phyloP scores from a whole-genome alignment of 129 eudicot genomes.

The Artemisia tridentata region DNA sequence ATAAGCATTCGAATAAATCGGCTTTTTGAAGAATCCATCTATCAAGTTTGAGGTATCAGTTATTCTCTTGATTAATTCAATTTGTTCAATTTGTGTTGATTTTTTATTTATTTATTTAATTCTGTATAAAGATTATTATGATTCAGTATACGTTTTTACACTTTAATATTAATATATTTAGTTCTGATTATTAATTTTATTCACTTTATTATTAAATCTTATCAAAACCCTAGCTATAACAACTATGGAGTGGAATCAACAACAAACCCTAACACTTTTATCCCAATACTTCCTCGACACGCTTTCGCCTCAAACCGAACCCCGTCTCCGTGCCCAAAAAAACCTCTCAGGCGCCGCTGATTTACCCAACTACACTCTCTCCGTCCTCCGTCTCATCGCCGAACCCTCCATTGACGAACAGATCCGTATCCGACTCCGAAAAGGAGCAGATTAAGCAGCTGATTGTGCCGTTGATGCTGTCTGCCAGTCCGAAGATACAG shows the following conservation, averaged over 20 bases:
- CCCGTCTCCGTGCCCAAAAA: slow-evolving; percentile 78
- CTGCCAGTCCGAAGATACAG: no score
- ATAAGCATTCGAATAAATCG: no score
- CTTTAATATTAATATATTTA: background rate
- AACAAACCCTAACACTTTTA: slow-evolving; percentile 62
- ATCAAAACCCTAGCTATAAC: slow-evolving; percentile 31
- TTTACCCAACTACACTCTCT: slow-evolving; percentile 67
- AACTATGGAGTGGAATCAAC: slow-evolving; percentile 66
- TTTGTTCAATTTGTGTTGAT: no score
- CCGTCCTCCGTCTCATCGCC: slow-evolving; percentile 79
- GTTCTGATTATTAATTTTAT: background rate
- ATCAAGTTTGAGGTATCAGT: no score
- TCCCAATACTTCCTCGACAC: slow-evolving; percentile 76
- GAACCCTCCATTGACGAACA: slow-evolving; percentile 70
- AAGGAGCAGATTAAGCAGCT: no score
- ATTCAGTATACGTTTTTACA: background rate
- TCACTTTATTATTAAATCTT: background rate
- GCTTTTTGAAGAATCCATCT: no score
- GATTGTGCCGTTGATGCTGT: no score
- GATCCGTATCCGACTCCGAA: slow-evolving; percentile 34
- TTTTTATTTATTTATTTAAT: no score
- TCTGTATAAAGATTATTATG: no score
- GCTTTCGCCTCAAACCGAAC: slow-evolving; percentile 78
- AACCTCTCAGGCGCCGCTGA: slow-evolving; percentile 67
- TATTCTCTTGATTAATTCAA: no score